phyloP scores from a whole-genome alignment of 2,329 filamentous ascomycete genomes.

The Aspergillus oerlinghausenensis region DNA sequence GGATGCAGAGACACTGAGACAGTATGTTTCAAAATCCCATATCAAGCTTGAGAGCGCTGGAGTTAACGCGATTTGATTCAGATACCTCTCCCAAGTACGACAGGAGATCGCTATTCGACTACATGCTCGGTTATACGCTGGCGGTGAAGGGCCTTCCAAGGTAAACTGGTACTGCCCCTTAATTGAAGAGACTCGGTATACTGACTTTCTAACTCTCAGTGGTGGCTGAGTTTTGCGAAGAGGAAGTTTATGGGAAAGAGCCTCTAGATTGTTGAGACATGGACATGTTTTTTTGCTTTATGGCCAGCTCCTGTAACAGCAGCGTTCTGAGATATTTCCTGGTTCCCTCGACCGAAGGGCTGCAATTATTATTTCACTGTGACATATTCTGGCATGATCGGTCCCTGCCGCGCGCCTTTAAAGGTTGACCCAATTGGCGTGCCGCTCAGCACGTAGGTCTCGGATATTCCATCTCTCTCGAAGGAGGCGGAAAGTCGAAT shows the following conservation, averaged over 20 bases:
- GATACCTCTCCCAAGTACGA: slow-evolving; percentile 74
- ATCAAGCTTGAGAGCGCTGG: background rate
- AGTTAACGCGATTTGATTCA: slow-evolving; percentile 15
- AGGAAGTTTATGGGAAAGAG: slow-evolving; percentile 99
- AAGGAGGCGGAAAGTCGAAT: background rate
- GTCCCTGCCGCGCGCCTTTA: background rate
- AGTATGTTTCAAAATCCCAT: slow-evolving; percentile 55
- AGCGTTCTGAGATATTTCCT: background rate
- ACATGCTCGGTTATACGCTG: slow-evolving; percentile 80
- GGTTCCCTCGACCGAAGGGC: background rate
- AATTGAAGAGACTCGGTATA: background rate
- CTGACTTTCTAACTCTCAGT: slow-evolving; percentile 54
- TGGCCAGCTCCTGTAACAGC: background rate
- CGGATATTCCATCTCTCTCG: background rate
- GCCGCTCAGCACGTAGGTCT: background rate
- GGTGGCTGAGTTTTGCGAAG: slow-evolving; percentile 99
- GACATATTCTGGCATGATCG: background rate
- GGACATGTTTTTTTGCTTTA: slow-evolving; percentile 15
- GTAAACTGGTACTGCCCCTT: slow-evolving; percentile 29
- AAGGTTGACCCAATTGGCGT: background rate
- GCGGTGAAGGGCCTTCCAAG: slow-evolving; percentile 63
- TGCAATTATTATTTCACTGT: background rate
- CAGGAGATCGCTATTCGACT: slow-evolving; percentile 84
- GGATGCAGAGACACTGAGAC: slow-evolving; percentile 80
- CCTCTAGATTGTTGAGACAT: slow-evolving; percentile 48